A percentile compares a stretch with the other conserved stretches of the same genome.
These are phyloP conservation scores for Miscanthus lutarioriparius DNA, from an alignment of 176 grass and related monocot species.

Conservation along the genomic window DNA sequence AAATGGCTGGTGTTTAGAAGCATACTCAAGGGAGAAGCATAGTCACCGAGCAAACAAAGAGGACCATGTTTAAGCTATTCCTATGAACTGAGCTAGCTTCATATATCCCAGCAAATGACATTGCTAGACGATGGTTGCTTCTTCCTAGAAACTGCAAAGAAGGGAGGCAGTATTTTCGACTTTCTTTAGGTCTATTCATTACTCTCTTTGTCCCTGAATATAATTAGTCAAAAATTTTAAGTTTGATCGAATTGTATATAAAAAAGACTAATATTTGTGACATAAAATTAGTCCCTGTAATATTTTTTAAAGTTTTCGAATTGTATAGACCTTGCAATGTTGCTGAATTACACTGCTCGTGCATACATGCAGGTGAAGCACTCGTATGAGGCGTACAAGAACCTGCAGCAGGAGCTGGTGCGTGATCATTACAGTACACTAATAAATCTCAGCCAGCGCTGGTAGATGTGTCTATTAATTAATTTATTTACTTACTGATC, in stretches of 20 bases:
- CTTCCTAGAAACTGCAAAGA: not conserved
- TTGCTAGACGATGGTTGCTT: not conserved
- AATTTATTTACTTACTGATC: not conserved
- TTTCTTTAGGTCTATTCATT: not conserved
- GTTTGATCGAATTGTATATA: no score
- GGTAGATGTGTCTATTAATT: not conserved
- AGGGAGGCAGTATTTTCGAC: not conserved
- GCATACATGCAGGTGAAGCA: constrained; percentile 66
- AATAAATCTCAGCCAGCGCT: not conserved
- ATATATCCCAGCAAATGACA: not conserved
- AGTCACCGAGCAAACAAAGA: not conserved
- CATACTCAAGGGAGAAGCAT: not conserved
- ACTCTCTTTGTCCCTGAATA: no score
- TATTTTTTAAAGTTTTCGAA: no score
- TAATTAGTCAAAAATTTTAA: no score
- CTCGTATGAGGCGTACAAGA: constrained; percentile 73
- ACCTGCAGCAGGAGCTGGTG: constrained; percentile 73
- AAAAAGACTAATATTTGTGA: no score
- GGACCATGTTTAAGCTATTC: not conserved
- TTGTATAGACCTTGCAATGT: not conserved
- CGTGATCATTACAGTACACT: not conserved
- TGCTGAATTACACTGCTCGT: not conserved
- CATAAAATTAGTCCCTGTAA: no score
- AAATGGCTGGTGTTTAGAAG: not conserved
- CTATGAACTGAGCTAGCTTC: not conserved